Evolutionary conservation across 805 yeast genomes (phyloP), one percentile per base, ranked within the genome.

Genomic region (Teunomyces stri): DNA sequence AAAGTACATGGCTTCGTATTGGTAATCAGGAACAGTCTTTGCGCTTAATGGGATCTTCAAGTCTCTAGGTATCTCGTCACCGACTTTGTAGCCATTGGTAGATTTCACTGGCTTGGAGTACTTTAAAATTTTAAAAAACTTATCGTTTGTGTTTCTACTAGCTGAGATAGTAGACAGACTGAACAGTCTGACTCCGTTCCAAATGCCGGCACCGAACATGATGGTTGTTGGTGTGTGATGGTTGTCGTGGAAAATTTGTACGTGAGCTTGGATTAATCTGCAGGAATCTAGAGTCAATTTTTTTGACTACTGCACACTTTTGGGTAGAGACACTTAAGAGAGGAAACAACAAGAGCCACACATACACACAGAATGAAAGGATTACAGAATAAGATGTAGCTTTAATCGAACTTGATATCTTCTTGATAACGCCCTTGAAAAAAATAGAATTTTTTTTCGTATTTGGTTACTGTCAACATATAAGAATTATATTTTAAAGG

Each of bases 1-100:
- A 73, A 82, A 92, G 51, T 81, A 76, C 45, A 73, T 69, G 2
- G 97, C 78, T 49, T 87, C 90, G 66, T 85, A 92, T 44, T 87
- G 84, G 52, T 69, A 69, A 7, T 54, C 52, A 29, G 74, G 74
- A 45, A 59, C 57, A 33, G 54, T 50, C 25, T 55, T 51, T 33
- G 50, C 52, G 18, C 51, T 44, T 18, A 47, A 39, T 2, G 72
- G 72, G 31, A 69, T 54, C 20, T 48, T 45, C 9, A 63, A 47
- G 5, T 61, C 63, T 22, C 52, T 41, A 13, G 68, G 66, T 11
- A 65, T 53, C n/a, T 50, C 63, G 41, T 72, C 69, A 13, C 77
- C 77, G 1, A 62, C 70, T 44, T 64, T 55, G 59, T 67, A 72
- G 33, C 54, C 59, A 43, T 62, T 60, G 42, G 62, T 64, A 12